A percentile compares a stretch with the other conserved stretches of the same genome.
phyloP scores from a whole-genome alignment of 2,329 filamentous ascomycete genomes.

The Colletotrichum tropicale region DNA sequence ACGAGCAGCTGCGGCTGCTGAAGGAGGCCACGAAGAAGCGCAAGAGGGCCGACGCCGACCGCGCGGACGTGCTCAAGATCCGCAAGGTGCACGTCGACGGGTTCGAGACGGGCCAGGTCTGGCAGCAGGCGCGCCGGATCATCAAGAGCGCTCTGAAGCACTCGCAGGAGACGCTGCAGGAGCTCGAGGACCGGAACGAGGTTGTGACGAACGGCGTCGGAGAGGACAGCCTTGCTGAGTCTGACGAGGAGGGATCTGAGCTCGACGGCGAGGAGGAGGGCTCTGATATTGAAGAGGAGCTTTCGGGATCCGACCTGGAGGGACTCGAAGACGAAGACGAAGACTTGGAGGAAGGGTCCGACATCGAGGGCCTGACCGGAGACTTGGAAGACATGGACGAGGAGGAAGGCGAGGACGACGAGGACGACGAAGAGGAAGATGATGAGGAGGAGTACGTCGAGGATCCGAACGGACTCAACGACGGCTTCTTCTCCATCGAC shows the following conservation, averaged over 20 bases:
- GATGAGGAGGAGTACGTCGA: slow-evolving; percentile 57
- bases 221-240: slow-evolving; percentile 35
- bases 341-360: slow-evolving; percentile 29
- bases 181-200: slow-evolving; percentile 49
- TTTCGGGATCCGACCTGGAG: slow-evolving; percentile 20
- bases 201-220: slow-evolving; percentile 44
- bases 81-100: slow-evolving; percentile 86
- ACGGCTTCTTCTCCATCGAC: slow-evolving; percentile 97
- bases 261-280: slow-evolving; percentile 25
- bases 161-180: slow-evolving; percentile 50
- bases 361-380: slow-evolving; percentile 28
- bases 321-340: slow-evolving; percentile 27
- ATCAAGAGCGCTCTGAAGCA: slow-evolving; percentile 63
- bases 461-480: slow-evolving; percentile 87
- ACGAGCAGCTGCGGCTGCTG: slow-evolving; percentile 72
- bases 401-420: slow-evolving; percentile 37
- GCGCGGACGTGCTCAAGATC: slow-evolving; percentile 69
- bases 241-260: slow-evolving; percentile 40
- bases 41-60: slow-evolving; percentile 64
- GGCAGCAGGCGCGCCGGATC: slow-evolving; percentile 90
- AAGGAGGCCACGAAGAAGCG: slow-evolving; percentile 76
- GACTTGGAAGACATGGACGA: slow-evolving; percentile 30
- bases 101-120: slow-evolving; percentile 87
- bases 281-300: slow-evolving; percentile 34
- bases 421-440: slow-evolving; percentile 41